phyloP scores from a whole-genome alignment of 306 rosid genomes.

The Lagenaria siceraria region DNA sequence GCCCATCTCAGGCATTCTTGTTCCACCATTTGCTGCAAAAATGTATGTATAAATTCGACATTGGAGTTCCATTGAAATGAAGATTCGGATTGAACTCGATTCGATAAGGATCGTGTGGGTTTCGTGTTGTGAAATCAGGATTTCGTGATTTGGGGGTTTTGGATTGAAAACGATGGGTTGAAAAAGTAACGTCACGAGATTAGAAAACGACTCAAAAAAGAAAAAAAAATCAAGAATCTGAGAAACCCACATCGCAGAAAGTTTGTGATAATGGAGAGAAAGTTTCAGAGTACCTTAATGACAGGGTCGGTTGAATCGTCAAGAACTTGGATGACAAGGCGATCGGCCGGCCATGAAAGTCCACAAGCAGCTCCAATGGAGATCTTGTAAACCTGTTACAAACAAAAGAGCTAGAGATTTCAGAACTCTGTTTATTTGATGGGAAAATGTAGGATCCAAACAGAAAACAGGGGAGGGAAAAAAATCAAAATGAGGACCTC shows the following conservation, averaged over 20 bases:
- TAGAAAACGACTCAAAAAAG: neutral
- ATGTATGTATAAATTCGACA: neutral
- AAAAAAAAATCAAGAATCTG: neutral
- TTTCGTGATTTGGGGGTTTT: neutral
- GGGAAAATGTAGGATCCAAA: neutral
- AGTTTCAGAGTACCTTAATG: conserved; percentile 41
- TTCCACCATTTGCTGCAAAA: conserved; percentile 88
- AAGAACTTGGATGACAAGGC: conserved; percentile 93
- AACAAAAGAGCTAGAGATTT: neutral
- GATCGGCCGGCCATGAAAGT: conserved; percentile 94
- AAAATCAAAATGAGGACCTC: conserved; percentile 37
- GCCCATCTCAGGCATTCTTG: conserved; percentile 94
- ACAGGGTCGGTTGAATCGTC: conserved; percentile 92
- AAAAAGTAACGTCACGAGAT: neutral
- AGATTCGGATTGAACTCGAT: neutral
- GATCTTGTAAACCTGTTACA: conserved; percentile 73
- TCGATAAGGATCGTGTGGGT: neutral
- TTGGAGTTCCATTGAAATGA: neutral
- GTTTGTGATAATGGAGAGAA: neutral
- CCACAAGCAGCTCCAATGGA: conserved; percentile 98
- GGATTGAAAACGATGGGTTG: neutral
- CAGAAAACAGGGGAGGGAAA: neutral
- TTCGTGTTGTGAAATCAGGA: neutral
- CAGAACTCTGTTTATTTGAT: neutral
- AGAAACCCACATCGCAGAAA: neutral